Evolutionary conservation across 129 eudicot genomes (phyloP).

Genomic region (Silybum marianum): DNA sequence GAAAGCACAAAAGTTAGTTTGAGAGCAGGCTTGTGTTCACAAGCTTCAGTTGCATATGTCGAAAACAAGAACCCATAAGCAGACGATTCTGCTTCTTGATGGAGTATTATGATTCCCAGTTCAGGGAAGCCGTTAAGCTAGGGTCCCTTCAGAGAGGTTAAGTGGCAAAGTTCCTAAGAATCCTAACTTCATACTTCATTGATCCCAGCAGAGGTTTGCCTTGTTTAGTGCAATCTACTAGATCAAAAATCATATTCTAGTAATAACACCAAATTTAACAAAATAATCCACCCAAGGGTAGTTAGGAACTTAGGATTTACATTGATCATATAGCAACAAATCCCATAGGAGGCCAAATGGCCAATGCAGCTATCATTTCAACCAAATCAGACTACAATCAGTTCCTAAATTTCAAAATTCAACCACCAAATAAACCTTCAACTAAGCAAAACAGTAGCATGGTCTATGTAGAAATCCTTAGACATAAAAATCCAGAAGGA

Average conservation of each 20-base stretch:
- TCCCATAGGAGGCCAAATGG: not conserved
- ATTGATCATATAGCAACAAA: slow-evolving; percentile 3
- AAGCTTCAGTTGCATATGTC: not conserved
- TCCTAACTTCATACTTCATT: not conserved
- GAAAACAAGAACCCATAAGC: not conserved
- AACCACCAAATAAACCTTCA: slow-evolving; percentile 17
- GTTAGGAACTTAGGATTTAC: not conserved
- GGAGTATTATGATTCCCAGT: not conserved
- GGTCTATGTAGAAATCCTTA: not conserved
- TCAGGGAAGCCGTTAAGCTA: not conserved
- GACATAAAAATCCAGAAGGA: not conserved
- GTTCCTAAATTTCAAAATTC: slow-evolving; percentile 8
- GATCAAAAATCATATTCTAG: slow-evolving; percentile 7
- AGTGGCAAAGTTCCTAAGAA: not conserved
- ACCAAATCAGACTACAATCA: not conserved
- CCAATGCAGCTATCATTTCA: slow-evolving; percentile 6
- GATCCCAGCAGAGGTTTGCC: not conserved
- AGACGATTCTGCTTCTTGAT: not conserved
- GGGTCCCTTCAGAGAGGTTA: not conserved
- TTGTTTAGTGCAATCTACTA: slow-evolving; percentile 15
- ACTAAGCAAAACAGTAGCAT: slow-evolving; percentile 14
- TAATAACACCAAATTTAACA: not conserved
- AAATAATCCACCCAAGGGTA: slow-evolving; percentile 5
- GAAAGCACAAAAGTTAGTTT: not conserved
- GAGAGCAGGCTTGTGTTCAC: not conserved